Percentiles rank a stretch among this genome's conserved stretches.
phyloP scores from a whole-genome alignment of 768 basidiomycete genomes.

The Rhodotorula kratochvilovae region DNA sequence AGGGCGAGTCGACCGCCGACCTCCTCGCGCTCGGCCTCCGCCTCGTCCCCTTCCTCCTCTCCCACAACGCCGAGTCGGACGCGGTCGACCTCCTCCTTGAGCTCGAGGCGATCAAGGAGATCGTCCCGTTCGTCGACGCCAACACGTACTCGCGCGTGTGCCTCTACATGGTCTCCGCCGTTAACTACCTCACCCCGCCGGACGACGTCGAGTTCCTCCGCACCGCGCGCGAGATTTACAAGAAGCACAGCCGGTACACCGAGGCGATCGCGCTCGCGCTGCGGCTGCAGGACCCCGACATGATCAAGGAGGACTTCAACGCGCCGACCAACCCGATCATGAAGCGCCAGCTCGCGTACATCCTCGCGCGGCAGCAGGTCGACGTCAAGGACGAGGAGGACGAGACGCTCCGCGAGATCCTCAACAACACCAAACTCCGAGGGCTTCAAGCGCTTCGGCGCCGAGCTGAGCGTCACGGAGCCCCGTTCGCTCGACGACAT shows the following conservation, averaged over 20 bases:
- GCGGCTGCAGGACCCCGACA: slow-evolving; percentile 69
- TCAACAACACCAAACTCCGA: slow-evolving; percentile 77
- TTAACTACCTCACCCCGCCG: slow-evolving; percentile 82
- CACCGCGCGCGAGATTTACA: slow-evolving; percentile 83
- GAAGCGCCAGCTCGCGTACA: slow-evolving; percentile 90
- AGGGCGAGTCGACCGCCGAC: slow-evolving; percentile 56
- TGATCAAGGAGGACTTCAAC: slow-evolving; percentile 81
- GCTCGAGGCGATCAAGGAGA: slow-evolving; percentile 77
- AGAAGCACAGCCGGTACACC: slow-evolving; percentile 77
- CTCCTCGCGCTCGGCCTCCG: slow-evolving; percentile 70
- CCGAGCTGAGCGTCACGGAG: slow-evolving; percentile 83
- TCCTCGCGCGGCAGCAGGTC: slow-evolving; percentile 86
- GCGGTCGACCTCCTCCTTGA: slow-evolving; percentile 94
- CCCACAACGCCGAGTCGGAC: slow-evolving; percentile 95
- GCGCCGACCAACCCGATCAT: slow-evolving; percentile 86
- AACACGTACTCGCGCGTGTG: slow-evolving; percentile 87
- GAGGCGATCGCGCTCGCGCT: slow-evolving; percentile 85
- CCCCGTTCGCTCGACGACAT: slow-evolving; percentile 92
- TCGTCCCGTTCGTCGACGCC: slow-evolving; percentile 72
- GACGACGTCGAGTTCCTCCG: slow-evolving; percentile 85
- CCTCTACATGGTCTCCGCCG: slow-evolving; percentile 92
- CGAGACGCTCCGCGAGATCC: slow-evolving; percentile 75
- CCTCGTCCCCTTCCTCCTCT: slow-evolving; percentile 81
- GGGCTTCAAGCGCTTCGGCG: slow-evolving; percentile 85
- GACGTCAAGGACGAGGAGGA: slow-evolving; percentile 80